phyloP scores from a whole-genome alignment of 2,329 filamentous ascomycete species.

The Fusarium clavum region DNA sequence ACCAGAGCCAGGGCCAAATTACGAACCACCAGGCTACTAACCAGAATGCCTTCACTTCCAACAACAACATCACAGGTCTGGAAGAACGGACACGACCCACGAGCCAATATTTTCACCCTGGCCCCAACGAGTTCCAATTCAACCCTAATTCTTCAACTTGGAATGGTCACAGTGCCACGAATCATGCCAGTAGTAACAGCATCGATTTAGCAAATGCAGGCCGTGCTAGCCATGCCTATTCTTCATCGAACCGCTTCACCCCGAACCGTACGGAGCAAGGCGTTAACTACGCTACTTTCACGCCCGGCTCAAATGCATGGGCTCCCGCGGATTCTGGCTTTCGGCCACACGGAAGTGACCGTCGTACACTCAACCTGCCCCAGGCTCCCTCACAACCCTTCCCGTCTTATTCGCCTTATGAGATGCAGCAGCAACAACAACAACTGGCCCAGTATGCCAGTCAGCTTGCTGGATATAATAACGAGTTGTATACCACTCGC shows the following conservation, averaged over 20 bases:
- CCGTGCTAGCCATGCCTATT: not conserved
- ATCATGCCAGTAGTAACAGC: slow-evolving; percentile 46
- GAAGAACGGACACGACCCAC: slow-evolving; percentile 52
- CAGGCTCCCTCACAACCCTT: slow-evolving; percentile 34
- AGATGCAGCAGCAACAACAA: not conserved
- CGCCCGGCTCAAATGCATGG: slow-evolving; percentile 54
- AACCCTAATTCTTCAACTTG: slow-evolving; percentile 62
- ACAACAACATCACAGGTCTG: slow-evolving; percentile 50
- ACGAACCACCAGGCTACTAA: slow-evolving; percentile 37
- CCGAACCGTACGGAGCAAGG: slow-evolving; percentile 49
- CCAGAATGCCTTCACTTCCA: slow-evolving; percentile 36
- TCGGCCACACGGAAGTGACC: slow-evolving; percentile 54
- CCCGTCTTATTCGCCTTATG: not conserved
- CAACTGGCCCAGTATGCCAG: slow-evolving; percentile 27
- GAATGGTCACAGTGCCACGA: slow-evolving; percentile 49
- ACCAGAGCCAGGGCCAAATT: slow-evolving; percentile 56
- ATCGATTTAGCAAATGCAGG: slow-evolving; percentile 10
- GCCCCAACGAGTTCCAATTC: slow-evolving; percentile 54
- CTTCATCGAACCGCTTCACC: slow-evolving; percentile 52
- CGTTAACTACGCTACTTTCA: slow-evolving; percentile 44
- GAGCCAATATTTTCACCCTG: slow-evolving; percentile 40
- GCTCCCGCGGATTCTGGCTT: slow-evolving; percentile 50
- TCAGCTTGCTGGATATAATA: slow-evolving; percentile 52
- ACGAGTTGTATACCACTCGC: slow-evolving; percentile 48
- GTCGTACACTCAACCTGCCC: slow-evolving; percentile 49